phyloP scores from a whole-genome alignment of 2,329 filamentous ascomycete species.

The Hypoxylon sp. region DNA sequence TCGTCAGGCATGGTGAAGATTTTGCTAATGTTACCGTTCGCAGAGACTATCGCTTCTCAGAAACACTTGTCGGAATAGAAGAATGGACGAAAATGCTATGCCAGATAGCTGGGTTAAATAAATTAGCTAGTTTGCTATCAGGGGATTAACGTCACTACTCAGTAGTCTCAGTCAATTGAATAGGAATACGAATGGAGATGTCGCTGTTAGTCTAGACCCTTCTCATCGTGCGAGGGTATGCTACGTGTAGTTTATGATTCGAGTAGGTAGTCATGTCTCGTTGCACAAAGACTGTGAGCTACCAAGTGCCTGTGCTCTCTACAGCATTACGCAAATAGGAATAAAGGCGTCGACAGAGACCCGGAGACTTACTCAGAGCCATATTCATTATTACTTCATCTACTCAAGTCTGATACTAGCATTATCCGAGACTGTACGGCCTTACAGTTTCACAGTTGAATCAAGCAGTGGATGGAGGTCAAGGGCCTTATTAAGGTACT shows the following conservation, averaged over 20 bases:
- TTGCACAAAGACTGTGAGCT: background rate
- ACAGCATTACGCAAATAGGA: background rate
- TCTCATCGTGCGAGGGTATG: background rate
- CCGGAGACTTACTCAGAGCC: background rate
- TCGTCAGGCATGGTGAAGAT: constrained; percentile 38
- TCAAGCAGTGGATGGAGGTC: background rate
- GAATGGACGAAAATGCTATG: constrained; percentile 18
- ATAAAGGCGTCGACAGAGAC: constrained; percentile 14
- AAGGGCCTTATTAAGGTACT: background rate
- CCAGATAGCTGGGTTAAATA: constrained; percentile 24
- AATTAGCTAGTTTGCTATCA: background rate
- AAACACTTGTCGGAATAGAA: background rate
- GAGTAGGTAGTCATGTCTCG: constrained; percentile 2
- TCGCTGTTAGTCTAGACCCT: background rate
- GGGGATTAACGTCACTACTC: constrained; percentile 4
- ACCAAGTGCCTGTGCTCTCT: constrained; percentile 1
- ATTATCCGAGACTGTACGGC: background rate
- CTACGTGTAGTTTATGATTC: constrained; percentile 22
- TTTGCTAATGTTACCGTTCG: background rate
- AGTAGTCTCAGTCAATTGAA: constrained; percentile 4
- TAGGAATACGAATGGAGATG: constrained; percentile 7
- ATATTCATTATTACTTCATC: constrained; percentile 6
- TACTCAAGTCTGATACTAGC: constrained; percentile 7
- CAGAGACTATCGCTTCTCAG: background rate
- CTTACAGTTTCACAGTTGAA: background rate